Conservation (phyloP, 176 grass and related monocot species). For the Cymbopogon citratus region DNA sequence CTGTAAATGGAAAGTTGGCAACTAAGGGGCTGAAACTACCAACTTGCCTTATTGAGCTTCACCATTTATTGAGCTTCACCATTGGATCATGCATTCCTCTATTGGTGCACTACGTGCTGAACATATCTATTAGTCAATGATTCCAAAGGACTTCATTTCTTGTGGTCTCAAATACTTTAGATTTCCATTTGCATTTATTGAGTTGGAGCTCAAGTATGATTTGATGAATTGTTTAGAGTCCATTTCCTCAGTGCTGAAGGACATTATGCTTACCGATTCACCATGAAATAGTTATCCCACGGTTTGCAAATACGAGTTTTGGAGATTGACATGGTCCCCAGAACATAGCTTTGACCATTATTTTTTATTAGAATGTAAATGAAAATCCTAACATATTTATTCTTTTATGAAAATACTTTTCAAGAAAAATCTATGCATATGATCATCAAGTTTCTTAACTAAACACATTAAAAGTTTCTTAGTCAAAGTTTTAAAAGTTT, state of each 20-base stretch:
- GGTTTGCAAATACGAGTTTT: background rate
- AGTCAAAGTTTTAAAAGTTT: background rate
- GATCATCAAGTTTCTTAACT: background rate
- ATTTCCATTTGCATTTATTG: background rate
- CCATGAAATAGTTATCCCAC: background rate
- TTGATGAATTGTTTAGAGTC: background rate
- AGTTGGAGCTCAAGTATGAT: background rate
- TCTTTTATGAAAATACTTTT: background rate
- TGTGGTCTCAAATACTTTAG: background rate
- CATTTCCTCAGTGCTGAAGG: background rate
- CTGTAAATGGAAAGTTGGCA: background rate
- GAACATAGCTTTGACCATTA: background rate
- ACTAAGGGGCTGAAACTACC: background rate
- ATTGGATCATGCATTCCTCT: background rate
- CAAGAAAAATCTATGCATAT: background rate
- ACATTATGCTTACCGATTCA: background rate
- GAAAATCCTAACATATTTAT: background rate
- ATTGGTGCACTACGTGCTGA: background rate
- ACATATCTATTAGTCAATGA: background rate
- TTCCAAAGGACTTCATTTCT: background rate
- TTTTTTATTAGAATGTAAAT: background rate
- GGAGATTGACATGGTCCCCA: background rate
- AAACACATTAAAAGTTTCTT: background rate
- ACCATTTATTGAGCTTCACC: background rate
- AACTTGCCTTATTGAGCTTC: background rate